Base-by-base conservation (phyloP, 1,284 basidiomycete species). In the Cryptococcus sp. region DNA sequence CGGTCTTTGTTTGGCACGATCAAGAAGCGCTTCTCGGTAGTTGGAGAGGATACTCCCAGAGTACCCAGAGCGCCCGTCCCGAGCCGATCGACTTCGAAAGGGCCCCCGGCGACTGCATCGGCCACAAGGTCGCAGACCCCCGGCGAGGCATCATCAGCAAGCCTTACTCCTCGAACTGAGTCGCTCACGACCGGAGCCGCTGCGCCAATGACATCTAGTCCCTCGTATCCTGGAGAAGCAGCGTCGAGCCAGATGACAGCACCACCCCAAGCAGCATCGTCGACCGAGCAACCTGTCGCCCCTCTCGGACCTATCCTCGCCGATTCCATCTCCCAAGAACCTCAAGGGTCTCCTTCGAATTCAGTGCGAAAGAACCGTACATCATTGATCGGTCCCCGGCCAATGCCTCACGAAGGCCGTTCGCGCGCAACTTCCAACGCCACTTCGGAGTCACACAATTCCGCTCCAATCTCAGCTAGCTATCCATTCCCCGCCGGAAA, bases 1-100 rank as follows among this genome's bases (percentile, higher is more conserved):
- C 49, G 60, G 48, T 65, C 53, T 35, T 56, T 70, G 41, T 66
- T 70, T 46, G 68, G 66, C 15, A 65, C 68, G 5, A 53, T 70
- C 39, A 56, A 50, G 47, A 70, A 70, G 57, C 41, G 64, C 13
- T 59, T 70, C 17, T 61, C 59, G 6, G 55, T 56, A 16, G 58
- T 62, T 17, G 66, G 58, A 15, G 39, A 47, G 19, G 48, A 39
- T 27, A 27, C 48, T 35, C 54, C 52, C 10, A 44, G 52, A 27
- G 55, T 47, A 5, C 54, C 50, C 27, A 20, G 47, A 15, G 38
- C 41, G 5, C 35, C 27, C 25, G n/a, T 45, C 52, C n/a, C 52
- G 27, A 27, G 23, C 25, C 31, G 31, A 35, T 10, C 31, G 31
- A 35, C 31, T 35, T 35, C 31, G 31, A 35, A 35, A 35, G 31